Evolutionary conservation across 139 green algal species (phyloP).

Genomic region (Coelastrella sp.): DNA sequence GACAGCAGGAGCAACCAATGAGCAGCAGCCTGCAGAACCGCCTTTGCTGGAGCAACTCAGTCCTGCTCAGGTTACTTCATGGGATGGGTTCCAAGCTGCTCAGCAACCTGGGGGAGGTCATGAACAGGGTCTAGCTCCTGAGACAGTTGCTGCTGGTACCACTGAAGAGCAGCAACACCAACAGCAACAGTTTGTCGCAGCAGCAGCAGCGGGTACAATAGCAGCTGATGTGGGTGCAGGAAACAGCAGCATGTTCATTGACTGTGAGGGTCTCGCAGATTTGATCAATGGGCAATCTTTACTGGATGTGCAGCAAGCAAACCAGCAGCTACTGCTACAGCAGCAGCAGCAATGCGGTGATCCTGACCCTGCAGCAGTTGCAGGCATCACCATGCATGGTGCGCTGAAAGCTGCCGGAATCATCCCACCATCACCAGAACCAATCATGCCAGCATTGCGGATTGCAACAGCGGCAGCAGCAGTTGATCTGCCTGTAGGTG

Average conservation of each 20-base stretch:
- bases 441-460: background rate
- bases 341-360: background rate
- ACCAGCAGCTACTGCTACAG: background rate
- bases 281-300: background rate
- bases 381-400: constrained; percentile 17
- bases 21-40: background rate
- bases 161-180: background rate
- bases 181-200: background rate
- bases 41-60: background rate
- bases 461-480: background rate
- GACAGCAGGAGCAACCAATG: background rate
- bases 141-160: background rate
- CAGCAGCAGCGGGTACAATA: background rate
- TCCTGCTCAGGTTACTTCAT: background rate
- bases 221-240: background rate
- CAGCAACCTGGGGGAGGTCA: background rate
- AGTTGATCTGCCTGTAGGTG: too few species aligned
- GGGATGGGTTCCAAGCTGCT: constrained; percentile 23
- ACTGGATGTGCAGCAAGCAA: background rate
- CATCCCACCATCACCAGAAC: constrained; percentile 1
- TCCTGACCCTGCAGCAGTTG: background rate
- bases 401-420: constrained; percentile 21
- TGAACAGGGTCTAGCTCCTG: background rate
- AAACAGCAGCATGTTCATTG: background rate
- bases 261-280: background rate